These are phyloP conservation scores for Cladosporium austrohemisphaericum DNA, from an alignment of 2,329 filamentous ascomycete species.

Conservation along the genomic window DNA sequence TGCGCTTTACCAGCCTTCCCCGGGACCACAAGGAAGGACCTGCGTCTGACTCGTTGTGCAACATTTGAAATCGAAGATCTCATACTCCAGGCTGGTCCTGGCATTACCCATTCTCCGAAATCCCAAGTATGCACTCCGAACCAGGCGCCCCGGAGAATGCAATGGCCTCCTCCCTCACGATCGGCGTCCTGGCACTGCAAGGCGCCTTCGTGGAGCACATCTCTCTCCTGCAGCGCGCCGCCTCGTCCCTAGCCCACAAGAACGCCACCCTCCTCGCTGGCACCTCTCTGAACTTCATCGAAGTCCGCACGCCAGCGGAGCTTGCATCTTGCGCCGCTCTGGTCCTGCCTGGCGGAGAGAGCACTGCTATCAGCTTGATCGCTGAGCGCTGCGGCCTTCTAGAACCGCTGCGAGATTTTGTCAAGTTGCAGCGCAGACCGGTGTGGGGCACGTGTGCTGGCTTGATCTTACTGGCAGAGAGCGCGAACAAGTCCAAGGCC, in stretches of 20 bases:
- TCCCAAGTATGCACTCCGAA: slow-evolving; percentile 5
- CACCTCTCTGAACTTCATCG: slow-evolving; percentile 53
- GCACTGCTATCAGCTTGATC: slow-evolving; percentile 86
- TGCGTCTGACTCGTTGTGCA: too few species aligned
- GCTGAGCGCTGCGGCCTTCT: slow-evolving; percentile 76
- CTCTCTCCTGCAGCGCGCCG: slow-evolving; percentile 67
- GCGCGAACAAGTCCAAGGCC: slow-evolving; percentile 82
- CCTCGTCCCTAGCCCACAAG: slow-evolving; percentile 29
- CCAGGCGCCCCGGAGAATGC: neutral
- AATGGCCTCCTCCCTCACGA: slow-evolving; percentile 39
- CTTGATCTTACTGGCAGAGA: slow-evolving; percentile 82
- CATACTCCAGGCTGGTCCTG: too few species aligned
- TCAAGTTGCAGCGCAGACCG: slow-evolving; percentile 78
- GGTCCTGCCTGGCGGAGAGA: slow-evolving; percentile 90
- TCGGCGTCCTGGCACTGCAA: slow-evolving; percentile 73
- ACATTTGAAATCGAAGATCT: too few species aligned
- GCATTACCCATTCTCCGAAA: too few species aligned
- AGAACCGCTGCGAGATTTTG: slow-evolving; percentile 81
- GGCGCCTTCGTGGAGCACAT: slow-evolving; percentile 91
- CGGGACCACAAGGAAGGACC: too few species aligned
- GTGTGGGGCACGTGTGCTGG: slow-evolving; percentile 97
- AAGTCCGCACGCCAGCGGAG: slow-evolving; percentile 73
- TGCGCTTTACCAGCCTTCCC: too few species aligned
- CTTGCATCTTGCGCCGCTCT: slow-evolving; percentile 74
- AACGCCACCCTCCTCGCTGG: neutral